Percentiles rank a stretch among this genome's conserved stretches.
These are phyloP conservation scores for Dothideomycetes sp. DNA, from an alignment of 2,329 filamentous ascomycete species.

Conservation along the genomic window DNA sequence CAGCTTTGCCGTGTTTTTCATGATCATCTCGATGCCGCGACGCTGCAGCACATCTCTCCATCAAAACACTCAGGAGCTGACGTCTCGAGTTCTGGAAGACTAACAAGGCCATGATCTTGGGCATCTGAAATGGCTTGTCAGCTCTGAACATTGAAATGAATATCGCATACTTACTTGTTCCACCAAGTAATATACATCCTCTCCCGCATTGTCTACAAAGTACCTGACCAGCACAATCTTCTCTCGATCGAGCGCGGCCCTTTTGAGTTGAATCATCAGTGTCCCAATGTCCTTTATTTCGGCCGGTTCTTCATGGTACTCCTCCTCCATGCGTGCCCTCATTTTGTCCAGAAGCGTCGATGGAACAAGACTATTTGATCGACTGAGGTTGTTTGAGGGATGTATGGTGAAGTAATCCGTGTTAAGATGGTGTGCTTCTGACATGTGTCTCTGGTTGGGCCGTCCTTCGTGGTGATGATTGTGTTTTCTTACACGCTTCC, in stretches of 20 bases:
- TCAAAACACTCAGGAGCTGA: constrained; percentile 61
- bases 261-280: constrained; percentile 57
- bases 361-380: constrained; percentile 9
- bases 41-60: constrained; percentile 45
- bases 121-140: constrained; percentile 45
- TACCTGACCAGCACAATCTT: constrained; percentile 74
- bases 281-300: constrained; percentile 55
- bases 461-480: constrained; percentile 26
- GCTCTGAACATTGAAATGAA: constrained; percentile 11
- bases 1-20: constrained; percentile 25
- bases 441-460: constrained; percentile 19
- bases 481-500: constrained; percentile 60
- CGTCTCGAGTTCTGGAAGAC: constrained; percentile 82
- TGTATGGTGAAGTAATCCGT: constrained; percentile 72
- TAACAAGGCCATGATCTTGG: constrained; percentile 74
- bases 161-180: constrained; percentile 35
- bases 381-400: constrained; percentile 15
- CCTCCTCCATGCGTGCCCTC: constrained; percentile 24
- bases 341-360: constrained; percentile 1
- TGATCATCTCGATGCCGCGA: constrained; percentile 39
- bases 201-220: constrained; percentile 66
- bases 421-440: constrained; percentile 56
- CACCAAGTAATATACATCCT: constrained; percentile 65
- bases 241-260: constrained; percentile 74
- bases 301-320: constrained; percentile 36